These are phyloP conservation scores for Botryotinia globosa DNA, from an alignment of 2,329 filamentous ascomycete genomes.

Conservation along the genomic window DNA sequence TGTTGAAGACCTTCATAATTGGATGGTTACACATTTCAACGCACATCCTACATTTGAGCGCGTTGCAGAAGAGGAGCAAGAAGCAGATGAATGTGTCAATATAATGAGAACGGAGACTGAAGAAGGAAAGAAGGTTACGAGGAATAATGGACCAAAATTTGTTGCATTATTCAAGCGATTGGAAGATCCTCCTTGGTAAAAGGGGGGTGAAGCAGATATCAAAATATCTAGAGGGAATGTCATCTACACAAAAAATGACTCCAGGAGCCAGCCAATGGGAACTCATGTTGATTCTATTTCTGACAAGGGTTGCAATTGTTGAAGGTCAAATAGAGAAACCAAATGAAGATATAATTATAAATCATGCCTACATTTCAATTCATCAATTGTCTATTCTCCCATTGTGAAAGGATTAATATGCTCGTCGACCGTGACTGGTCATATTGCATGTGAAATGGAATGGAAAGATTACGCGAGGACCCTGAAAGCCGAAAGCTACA, in stretches of 20 bases:
- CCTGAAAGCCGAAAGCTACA: conserved; percentile 20
- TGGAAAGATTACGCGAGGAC: conserved; percentile 27
- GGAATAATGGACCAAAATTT: conserved; percentile 88
- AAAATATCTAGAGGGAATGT: background rate
- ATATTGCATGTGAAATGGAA: conserved; percentile 7
- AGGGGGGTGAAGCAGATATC: too few species aligned
- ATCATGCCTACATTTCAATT: background rate
- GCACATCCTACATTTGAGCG: conserved; percentile 76
- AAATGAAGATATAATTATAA: background rate
- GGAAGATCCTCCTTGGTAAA: conserved; percentile 54
- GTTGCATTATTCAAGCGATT: conserved; percentile 82
- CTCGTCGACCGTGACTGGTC: background rate
- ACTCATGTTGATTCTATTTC: background rate
- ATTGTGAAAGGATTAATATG: background rate
- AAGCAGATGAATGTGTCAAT: conserved; percentile 66
- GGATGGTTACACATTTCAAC: conserved; percentile 88
- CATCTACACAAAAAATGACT: background rate
- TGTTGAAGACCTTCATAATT: conserved; percentile 87
- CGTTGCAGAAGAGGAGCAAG: conserved; percentile 64
- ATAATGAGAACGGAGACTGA: conserved; percentile 85
- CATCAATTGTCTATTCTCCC: background rate
- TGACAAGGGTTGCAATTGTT: background rate
- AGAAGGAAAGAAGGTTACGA: conserved; percentile 92
- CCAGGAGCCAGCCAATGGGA: background rate
- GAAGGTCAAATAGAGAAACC: background rate